Base-by-base conservation (phyloP, 306 rosid species). In the Acmispon strigosus region DNA sequence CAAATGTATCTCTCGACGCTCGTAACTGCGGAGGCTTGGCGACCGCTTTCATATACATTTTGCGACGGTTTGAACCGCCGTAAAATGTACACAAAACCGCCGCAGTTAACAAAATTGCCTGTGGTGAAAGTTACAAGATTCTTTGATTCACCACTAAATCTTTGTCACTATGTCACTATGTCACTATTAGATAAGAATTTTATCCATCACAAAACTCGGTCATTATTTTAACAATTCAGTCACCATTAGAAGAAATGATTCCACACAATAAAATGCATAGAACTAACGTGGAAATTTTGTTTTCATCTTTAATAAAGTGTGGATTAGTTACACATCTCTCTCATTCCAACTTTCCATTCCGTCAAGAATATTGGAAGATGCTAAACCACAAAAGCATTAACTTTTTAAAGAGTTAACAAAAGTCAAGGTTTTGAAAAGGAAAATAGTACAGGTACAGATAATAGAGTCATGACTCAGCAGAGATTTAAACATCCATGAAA, bases 381-480 rank as follows among this genome's bases (percentile, higher is more conserved):
- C 77, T 50, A 44, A 63, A 62, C 44, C 74, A 76, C 67, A 32
- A 72, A 64, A 69, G 74, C 63, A 68, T 32, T 50, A 51, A 9
- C 74, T 78, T 78, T 72, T 27, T 27, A 72, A 10, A 20, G 56
- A 29, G 32, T 58, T 41, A n/a, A 19, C 19, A 57, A 29, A 62
- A 36, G 65, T 78, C 69, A 78, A 62, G 61, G 61, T 70, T 62
- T 37, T 16, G 34, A 32, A 58, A 75, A 62, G 60, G 36, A 54
- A 65, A 17, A 49, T 58, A 17, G 66, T 9, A 16, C 4, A 32
- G 5, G 8, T 5, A 48, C 13, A 44, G 61, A 78, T 75, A 69
- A 75, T 66, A 55, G 65, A 68, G 77, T 72, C 50, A 63, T 71
- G 85, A 84, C 55, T 82, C 87, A 67, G 78, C 57, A 76, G 53